Base-by-base conservation (phyloP, 805 yeast species). In the Candida endomychidarum region DNA sequence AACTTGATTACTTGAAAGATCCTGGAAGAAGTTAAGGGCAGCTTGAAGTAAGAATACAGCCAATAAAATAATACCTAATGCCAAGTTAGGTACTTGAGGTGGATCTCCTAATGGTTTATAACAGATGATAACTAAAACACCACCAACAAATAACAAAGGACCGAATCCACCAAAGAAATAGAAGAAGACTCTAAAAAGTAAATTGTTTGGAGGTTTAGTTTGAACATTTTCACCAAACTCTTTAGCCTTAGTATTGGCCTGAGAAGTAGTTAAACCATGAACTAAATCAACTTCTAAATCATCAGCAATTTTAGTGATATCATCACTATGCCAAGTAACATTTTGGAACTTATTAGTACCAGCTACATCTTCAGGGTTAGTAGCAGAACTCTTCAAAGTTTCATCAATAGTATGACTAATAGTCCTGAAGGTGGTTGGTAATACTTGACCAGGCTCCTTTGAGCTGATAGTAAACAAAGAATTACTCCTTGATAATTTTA, bases 151-250 rank as follows among this genome's bases (percentile, higher is more conserved):
- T 23, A 74, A 55, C 34, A 74, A 54, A 1, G 60, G 43, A 21
- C 79, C 76, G 53, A 73, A 74, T 5, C 78, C 77, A 40, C 75
- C 75, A 54, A 74, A 74, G 38, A 68, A 56, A 49, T 74, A 70
- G 37, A 54, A 44, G 32, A 68, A 57, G 2, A 65, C 41, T 49
- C 63, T 68, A 42, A 49, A 60, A 19, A 58, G 40, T 34, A 57
- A 48, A 22, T 61, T 57, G 6, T 58, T 53, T 10, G 63, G 57
- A 9, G 74, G 74, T 31, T 60, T 63, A 10, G 63, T 48, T 46
- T 63, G 72, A 30, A 58, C 47, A 40, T 70, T 70, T 5, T 34
- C 39, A 7, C 76, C 77, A 44, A 48, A 60, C 16, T 34, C 37
- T 36, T 56, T 49, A 22, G 36, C 39, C 17, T 46, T 46, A 8